These are phyloP conservation scores for Nakataea oryzae DNA, from an alignment of 2,329 filamentous ascomycete species.

Conservation along the genomic window DNA sequence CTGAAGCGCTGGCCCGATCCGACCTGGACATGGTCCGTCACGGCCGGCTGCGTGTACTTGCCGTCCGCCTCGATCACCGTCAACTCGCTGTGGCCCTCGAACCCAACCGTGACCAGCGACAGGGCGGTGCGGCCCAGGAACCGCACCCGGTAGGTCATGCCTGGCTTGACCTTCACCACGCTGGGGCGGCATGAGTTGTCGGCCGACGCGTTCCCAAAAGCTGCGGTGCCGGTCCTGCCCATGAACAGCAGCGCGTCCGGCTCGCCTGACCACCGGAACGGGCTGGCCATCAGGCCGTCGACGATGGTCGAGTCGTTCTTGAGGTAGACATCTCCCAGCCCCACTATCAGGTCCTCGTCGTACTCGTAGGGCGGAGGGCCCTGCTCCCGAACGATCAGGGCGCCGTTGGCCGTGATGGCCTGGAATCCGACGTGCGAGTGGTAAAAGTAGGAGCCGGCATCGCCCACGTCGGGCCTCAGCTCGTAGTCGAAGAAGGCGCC, in stretches of 20 bases:
- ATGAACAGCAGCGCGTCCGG: constrained; percentile 47
- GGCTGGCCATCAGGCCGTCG: constrained; percentile 31
- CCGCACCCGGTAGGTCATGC: constrained; percentile 49
- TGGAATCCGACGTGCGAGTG: constrained; percentile 45
- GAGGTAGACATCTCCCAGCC: constrained; percentile 46
- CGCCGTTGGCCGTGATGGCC: constrained; percentile 43
- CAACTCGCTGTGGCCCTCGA: constrained; percentile 45
- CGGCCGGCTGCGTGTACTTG: constrained; percentile 36
- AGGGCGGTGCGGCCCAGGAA: constrained; percentile 39
- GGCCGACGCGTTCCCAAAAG: constrained; percentile 18
- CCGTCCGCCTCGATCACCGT: constrained; percentile 52
- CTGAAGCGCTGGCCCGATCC: constrained; percentile 51
- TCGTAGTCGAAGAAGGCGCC: constrained; percentile 59
- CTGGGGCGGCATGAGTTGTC: constrained; percentile 30
- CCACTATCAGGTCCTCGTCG: constrained; percentile 48
- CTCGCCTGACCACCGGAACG: constrained; percentile 50
- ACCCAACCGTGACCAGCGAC: constrained; percentile 27
- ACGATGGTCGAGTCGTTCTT: constrained; percentile 41
- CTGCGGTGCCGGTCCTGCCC: constrained; percentile 32
- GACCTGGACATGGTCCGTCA: constrained; percentile 40
- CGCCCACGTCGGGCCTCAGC: constrained; percentile 36
- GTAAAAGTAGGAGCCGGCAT: constrained; percentile 48
- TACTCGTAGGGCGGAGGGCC: constrained; percentile 42
- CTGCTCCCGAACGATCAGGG: constrained; percentile 46
- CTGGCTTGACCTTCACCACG: constrained; percentile 47